Conservation (phyloP, 2,329 filamentous ascomycete genomes). For the Fusarium praegraminearum region DNA sequence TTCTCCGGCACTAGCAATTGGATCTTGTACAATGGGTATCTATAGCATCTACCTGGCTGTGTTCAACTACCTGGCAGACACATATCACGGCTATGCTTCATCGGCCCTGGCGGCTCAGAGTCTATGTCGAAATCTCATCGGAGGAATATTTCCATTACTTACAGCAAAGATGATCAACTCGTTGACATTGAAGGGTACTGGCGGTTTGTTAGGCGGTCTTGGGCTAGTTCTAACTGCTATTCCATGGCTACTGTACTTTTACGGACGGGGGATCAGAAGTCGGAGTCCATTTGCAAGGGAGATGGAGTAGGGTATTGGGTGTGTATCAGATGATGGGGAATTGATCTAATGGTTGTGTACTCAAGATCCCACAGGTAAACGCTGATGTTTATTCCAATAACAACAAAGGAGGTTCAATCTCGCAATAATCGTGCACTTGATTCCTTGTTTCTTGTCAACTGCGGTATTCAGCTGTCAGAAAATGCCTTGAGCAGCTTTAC, state of each 20-base stretch:
- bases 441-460: background rate
- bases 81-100: slow-evolving; percentile 85
- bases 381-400: too few species aligned
- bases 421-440: too few species aligned
- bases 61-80: slow-evolving; percentile 95
- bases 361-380: fast-evolving
- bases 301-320: background rate
- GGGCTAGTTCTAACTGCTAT: slow-evolving; percentile 70
- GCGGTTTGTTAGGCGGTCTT: slow-evolving; percentile 73
- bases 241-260: slow-evolving; percentile 75
- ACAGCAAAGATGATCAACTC: slow-evolving; percentile 77
- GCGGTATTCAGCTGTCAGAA: background rate
- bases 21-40: slow-evolving; percentile 74
- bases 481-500: slow-evolving; percentile 10
- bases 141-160: slow-evolving; percentile 82
- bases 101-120: slow-evolving; percentile 88
- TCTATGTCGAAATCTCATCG: slow-evolving; percentile 87
- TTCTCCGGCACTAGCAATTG: slow-evolving; percentile 70
- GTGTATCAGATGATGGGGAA: background rate
- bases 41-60: slow-evolving; percentile 76
- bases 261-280: slow-evolving; percentile 70
- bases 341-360: fast-evolving
- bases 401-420: too few species aligned
- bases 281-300: slow-evolving; percentile 69
- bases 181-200: slow-evolving; percentile 70